Evolutionary conservation across 768 basidiomycete genomes (phyloP).

Genomic region (Rhodotorula diobovata): DNA sequence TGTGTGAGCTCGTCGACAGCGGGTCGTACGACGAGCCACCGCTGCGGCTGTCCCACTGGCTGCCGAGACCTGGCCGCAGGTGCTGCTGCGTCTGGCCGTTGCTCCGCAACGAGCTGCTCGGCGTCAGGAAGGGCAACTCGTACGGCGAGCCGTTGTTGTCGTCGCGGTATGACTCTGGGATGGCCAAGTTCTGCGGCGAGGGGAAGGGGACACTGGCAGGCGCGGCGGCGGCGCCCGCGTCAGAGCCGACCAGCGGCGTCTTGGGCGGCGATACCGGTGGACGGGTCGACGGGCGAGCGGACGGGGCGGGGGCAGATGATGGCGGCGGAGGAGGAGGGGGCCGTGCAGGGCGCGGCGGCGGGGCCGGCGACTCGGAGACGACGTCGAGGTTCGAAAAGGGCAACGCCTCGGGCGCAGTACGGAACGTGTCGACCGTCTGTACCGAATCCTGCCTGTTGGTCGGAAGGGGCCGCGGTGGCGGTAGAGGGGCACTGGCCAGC

Average conservation of each 20-base stretch:
- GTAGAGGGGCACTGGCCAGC: not conserved
- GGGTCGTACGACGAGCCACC: not conserved
- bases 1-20: not conserved
- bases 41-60: not conserved
- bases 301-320: not conserved
- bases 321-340: constrained; percentile 1
- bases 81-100: not conserved
- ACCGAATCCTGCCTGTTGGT: not conserved
- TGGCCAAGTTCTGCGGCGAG: not conserved
- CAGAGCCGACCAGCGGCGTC: not conserved
- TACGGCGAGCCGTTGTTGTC: constrained; percentile 18
- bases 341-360: not conserved
- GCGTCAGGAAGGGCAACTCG: constrained; percentile 27
- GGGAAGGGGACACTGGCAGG: not conserved
- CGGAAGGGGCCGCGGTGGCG: not conserved
- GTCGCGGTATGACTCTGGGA: not conserved
- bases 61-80: not conserved
- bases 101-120: constrained; percentile 14
- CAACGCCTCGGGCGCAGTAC: constrained; percentile 15
- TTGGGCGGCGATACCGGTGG: constrained; percentile 15
- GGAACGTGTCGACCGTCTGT: not conserved
- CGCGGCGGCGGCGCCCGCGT: too few relatives aligned
- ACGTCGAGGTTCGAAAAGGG: constrained; percentile 27
- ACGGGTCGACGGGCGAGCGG: not conserved
- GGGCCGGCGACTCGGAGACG: not conserved